Evolutionary conservation across 2,329 filamentous ascomycete genomes (phyloP), one percentile per base, ranked within the genome.

Genomic region (Dactylellina leptospora): DNA sequence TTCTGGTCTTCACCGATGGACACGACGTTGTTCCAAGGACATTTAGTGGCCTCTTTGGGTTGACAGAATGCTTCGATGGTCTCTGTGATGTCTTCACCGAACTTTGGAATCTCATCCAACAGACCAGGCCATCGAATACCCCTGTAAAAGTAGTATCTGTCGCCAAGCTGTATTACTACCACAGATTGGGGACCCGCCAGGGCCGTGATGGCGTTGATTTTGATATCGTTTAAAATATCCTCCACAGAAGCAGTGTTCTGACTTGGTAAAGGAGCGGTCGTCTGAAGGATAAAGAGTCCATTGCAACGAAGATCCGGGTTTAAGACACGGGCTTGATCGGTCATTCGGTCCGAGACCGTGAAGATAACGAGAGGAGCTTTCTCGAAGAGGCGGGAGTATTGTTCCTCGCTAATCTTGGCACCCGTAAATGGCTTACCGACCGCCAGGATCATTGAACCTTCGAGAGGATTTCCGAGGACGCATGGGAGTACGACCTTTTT

Each of bases 281-380:
- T 62, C 50, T 72, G 74, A n/a, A 77, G 58, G 54, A 77, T 74
- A 56, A 76, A 78, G 16, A 78, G 62, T 1, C 75, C 77, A 69
- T 78, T 78, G 30, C 78, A 75, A 62, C 77, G 72, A 22, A 74
- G 75, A 13, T 74, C 22, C 11, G 74, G 70, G 22, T 77, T 76
- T 13, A 78, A 74, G 45, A 77, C 77, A 33, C 77, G 75, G 22
- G 77, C 76, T 73, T 78, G 78, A 40, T 78, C 77, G 16, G 76
- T 77, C 77, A 78, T 78, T 53, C 74, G 71, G 23, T 78, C 77
- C 11, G 78, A 75, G 22, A 78, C 77, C 33, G 78, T 66, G n/a
- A 78, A 75, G 4, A 78, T 69, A 28, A 75, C 40, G 1, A 72
- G 23, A 2, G 68, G 60, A 23, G 68, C 44, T 27, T 54, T 64